Conservation (phyloP, 2,329 filamentous ascomycete genomes). For the Penicillium sp. region DNA sequence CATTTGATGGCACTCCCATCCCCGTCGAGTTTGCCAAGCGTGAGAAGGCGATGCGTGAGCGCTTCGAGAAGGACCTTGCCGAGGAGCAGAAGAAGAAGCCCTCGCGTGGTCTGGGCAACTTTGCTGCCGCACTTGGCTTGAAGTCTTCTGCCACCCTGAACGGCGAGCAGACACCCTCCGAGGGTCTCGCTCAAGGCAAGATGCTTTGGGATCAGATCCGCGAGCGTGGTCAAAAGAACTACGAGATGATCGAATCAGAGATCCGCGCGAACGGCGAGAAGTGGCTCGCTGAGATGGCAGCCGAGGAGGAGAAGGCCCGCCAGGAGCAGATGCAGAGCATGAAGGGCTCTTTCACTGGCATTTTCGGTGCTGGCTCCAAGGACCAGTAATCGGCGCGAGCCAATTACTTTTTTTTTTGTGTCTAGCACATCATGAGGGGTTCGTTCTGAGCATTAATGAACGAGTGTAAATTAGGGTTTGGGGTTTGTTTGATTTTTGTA, state of each 20-base stretch:
- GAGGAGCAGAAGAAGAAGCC: slow-evolving; percentile 65
- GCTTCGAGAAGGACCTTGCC: slow-evolving; percentile 76
- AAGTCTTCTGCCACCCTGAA: slow-evolving; percentile 64
- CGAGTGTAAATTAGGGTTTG: slow-evolving; percentile 40
- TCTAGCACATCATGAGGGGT: slow-evolving; percentile 29
- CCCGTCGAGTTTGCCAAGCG: slow-evolving; percentile 85
- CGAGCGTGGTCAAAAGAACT: slow-evolving; percentile 86
- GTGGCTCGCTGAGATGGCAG: slow-evolving; percentile 92
- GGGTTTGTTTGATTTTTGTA: slow-evolving; percentile 29
- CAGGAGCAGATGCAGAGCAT: slow-evolving; percentile 90
- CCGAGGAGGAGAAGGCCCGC: slow-evolving; percentile 81
- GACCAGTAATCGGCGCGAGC: slow-evolving; percentile 26
- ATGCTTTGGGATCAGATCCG: slow-evolving; percentile 95
- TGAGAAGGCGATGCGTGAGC: slow-evolving; percentile 79
- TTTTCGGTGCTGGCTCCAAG: slow-evolving; percentile 45
- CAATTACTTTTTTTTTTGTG: slow-evolving; percentile 20
- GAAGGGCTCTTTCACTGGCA: slow-evolving; percentile 71
- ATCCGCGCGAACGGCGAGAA: slow-evolving; percentile 91
- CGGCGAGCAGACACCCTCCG: slow-evolving; percentile 68
- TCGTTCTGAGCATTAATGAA: slow-evolving; percentile 31
- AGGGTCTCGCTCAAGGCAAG: slow-evolving; percentile 87
- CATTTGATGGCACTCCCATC: slow-evolving; percentile 85
- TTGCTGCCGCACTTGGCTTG: slow-evolving; percentile 74
- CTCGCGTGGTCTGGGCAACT: slow-evolving; percentile 62
- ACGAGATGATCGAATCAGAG: slow-evolving; percentile 83